These are phyloP conservation scores for Rhizopus stolonifer DNA, from an alignment of 371 early-diverging fungal species.

Conservation along the genomic window DNA sequence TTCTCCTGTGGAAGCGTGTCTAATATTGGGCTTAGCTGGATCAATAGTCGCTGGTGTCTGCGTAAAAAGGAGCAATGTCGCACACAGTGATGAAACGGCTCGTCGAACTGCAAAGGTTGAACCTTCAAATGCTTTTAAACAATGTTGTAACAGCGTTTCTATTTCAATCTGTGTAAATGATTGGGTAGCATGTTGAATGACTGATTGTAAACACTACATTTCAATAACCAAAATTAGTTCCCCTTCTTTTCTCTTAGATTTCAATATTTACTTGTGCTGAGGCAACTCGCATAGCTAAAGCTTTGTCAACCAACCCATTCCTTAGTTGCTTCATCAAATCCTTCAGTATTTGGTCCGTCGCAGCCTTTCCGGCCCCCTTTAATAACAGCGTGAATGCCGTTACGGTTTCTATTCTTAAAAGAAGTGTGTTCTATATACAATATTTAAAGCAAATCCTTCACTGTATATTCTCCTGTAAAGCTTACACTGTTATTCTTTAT, in stretches of 20 bases:
- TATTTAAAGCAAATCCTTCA: no score
- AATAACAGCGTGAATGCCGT: slow-evolving; percentile 67
- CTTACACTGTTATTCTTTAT: slow-evolving; percentile 70
- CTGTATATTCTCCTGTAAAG: not conserved
- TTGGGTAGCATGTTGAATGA: slow-evolving; percentile 49
- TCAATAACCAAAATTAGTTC: not conserved
- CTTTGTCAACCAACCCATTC: slow-evolving; percentile 72
- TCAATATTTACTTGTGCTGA: slow-evolving; percentile 64
- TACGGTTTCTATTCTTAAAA: slow-evolving; percentile 71
- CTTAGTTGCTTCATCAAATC: slow-evolving; percentile 76
- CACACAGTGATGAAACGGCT: slow-evolving; percentile 62
- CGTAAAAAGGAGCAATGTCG: slow-evolving; percentile 59
- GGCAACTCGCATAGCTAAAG: slow-evolving; percentile 69
- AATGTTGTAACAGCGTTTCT: slow-evolving; percentile 56
- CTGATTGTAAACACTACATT: slow-evolving; percentile 54
- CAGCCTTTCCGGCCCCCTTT: slow-evolving; percentile 79
- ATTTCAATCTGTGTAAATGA: slow-evolving; percentile 60
- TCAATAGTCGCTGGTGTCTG: slow-evolving; percentile 45
- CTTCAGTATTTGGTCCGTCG: slow-evolving; percentile 68
- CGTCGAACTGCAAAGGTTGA: slow-evolving; percentile 67
- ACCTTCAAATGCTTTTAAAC: slow-evolving; percentile 69
- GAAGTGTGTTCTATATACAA: slow-evolving; percentile 49
- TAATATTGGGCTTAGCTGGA: slow-evolving; percentile 38
- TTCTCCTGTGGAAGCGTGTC: slow-evolving; percentile 47
- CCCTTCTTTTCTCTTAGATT: not conserved